Evolutionary conservation across 2,329 filamentous ascomycete species (phyloP).

Genomic region (Aspergillus oerlinghausenensis): DNA sequence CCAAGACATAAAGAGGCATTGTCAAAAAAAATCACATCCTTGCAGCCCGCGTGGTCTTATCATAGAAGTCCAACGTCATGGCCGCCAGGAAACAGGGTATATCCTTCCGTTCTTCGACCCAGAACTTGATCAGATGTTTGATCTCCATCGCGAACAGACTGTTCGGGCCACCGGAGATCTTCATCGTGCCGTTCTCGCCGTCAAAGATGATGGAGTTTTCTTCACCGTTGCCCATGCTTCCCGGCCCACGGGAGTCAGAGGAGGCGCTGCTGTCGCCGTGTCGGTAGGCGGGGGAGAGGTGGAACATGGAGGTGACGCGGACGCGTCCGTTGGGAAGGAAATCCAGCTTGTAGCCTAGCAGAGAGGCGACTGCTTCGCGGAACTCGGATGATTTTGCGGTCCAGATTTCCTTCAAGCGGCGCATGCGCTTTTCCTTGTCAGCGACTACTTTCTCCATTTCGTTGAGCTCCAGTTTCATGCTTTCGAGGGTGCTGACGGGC

Average conservation of each 20-base stretch:
- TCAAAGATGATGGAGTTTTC: constrained; percentile 72
- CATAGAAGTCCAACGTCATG: constrained; percentile 88
- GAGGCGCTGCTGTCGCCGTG: constrained; percentile 49
- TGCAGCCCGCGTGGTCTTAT: constrained; percentile 48
- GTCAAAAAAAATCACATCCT: constrained; percentile 24
- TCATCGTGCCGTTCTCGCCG: constrained; percentile 94
- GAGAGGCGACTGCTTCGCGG: constrained; percentile 85
- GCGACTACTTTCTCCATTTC: constrained; percentile 67
- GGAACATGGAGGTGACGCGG: constrained; percentile 81
- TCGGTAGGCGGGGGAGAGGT: constrained; percentile 54
- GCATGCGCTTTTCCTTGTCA: constrained; percentile 70
- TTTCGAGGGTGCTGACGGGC: constrained; percentile 70
- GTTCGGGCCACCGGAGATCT: constrained; percentile 84
- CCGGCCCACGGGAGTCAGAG: constrained; percentile 50
- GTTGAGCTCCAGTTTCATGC: constrained; percentile 68
- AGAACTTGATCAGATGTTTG: constrained; percentile 82
- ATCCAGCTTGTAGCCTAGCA: constrained; percentile 89
- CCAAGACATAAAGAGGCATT: constrained; percentile 7
- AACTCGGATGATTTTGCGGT: constrained; percentile 87
- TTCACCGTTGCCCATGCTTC: constrained; percentile 44
- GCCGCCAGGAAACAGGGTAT: constrained; percentile 91
- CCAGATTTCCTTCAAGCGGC: constrained; percentile 90
- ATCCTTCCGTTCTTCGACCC: constrained; percentile 89
- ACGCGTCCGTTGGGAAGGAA: constrained; percentile 98
- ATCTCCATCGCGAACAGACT: constrained; percentile 85